Percentiles rank a stretch among this genome's conserved stretches.
These are phyloP conservation scores for Phialemoniopsis sp. DNA, from an alignment of 2,329 filamentous ascomycete genomes.

Conservation along the genomic window DNA sequence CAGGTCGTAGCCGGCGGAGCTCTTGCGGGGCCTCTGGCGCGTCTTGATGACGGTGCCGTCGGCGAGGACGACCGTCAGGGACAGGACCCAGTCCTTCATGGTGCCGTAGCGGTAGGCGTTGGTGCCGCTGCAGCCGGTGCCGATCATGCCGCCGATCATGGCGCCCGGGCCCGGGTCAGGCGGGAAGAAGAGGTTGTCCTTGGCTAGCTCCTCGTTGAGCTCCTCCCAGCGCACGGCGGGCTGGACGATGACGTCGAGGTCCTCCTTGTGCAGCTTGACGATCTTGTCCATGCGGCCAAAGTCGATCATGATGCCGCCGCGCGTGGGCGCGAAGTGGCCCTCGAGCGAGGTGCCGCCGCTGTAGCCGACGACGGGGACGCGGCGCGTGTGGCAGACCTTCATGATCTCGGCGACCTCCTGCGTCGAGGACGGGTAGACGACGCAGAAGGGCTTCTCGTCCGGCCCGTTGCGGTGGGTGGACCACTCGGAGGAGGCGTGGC, in stretches of 20 bases:
- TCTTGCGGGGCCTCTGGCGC: conserved; percentile 81
- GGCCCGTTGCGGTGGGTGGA: conserved; percentile 50
- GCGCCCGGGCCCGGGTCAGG: conserved; percentile 88
- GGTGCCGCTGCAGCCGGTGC: conserved; percentile 70
- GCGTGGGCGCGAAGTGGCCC: conserved; percentile 80
- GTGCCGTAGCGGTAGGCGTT: conserved; percentile 92
- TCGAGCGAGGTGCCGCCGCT: conserved; percentile 87
- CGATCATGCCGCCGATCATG: conserved; percentile 88
- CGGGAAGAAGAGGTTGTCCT: conserved; percentile 82
- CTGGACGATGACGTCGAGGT: conserved; percentile 73
- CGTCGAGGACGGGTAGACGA: conserved; percentile 74
- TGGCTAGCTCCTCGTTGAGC: conserved; percentile 72
- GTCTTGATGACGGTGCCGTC: conserved; percentile 91
- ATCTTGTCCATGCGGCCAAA: conserved; percentile 84
- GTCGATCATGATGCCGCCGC: conserved; percentile 77
- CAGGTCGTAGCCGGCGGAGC: conserved; percentile 86
- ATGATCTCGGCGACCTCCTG: conserved; percentile 83
- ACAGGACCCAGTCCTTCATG: conserved; percentile 91
- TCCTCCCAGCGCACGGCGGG: conserved; percentile 83
- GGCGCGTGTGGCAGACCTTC: conserved; percentile 78
- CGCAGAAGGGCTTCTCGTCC: conserved; percentile 55
- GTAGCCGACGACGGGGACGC: conserved; percentile 83
- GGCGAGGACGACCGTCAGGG: conserved; percentile 81
- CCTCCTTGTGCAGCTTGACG: conserved; percentile 69
- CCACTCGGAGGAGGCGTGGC: conserved; percentile 59